Base-by-base conservation (phyloP, 805 yeast genomes). In the Yarrowia osloensis region DNA sequence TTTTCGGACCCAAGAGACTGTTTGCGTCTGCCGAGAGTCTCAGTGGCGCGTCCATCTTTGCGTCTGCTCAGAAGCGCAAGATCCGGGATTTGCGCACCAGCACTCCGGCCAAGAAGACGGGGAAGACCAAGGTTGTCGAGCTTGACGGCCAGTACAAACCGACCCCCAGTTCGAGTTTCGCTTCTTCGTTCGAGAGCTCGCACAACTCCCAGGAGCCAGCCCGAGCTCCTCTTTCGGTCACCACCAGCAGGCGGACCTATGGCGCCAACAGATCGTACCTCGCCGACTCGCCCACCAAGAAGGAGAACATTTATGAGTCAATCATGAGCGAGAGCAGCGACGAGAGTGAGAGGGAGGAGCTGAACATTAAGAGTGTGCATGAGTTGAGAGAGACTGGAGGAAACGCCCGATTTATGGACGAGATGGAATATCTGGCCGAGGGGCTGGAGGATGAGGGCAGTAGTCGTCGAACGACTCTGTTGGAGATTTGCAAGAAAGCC, bases 391-490 rank as follows among this genome's bases (percentile, higher is more conserved):
- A 61, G 33, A 44, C 66, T 0, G 66, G 66, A 28, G 52, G 52
- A 61, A 61, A 61, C 24, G 42, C 66, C 17, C 54, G 66, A 24
- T 46, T 61, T 31, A 61, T 44, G 52, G 66, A 44, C 54, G 66
- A 61, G n/a, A 61, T 61, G 52, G 54, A 44, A 15, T 44, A 61
- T 22, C 40, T 61, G 2, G 42, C 54, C 3, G 66, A 61, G 33
- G 66, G 66, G 1, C 54, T 61, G 3, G 66, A 33, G 11, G 54
- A 61, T 9, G 66, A 46, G 3, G 54, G 54, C 3, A 44, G 54
- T 7, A 46, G 54, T 35, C 52, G 54, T 17, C 66, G 66, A 61
- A 46, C 66, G 22, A 46, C 66, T 19, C 54, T 61, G 11, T 13
- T 61, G 42, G 66, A 61, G 42, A 44, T 61, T 22, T 61, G 66